Base-by-base conservation (phyloP, 2,329 filamentous ascomycete species). In the Gyromitra esculenta region DNA sequence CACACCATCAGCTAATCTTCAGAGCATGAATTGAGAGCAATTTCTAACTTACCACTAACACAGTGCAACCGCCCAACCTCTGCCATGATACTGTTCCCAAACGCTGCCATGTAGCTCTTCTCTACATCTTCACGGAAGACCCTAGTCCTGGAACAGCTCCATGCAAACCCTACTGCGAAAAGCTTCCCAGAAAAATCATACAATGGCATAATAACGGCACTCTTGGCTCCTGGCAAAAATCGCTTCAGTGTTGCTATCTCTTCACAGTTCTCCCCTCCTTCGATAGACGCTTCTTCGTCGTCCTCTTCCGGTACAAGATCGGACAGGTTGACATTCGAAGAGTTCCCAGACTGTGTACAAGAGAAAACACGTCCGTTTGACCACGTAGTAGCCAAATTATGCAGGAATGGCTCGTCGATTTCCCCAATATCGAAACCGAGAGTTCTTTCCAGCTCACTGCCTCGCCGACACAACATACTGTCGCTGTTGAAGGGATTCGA, bases 21-120 rank as follows among this genome's bases (percentile, higher is more conserved):
- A 50, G 9, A 9, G 35, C 63, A 9, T 15, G 35, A 63, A 60
- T 60, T n/a, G 41, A 59, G 54, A 25, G 18, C 9, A 60, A 31
- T 11, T 25, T n/a, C 13, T 31, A 66, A 71, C 68, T 50, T 76
- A 79, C 77, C 80, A 39, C 85, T 85, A 45, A 86, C 82, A 0
- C 86, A 87, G 74, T 89, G 86, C 60, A 88, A 76, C 1, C 86
- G 84, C 0, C 86, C 85, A 0, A 90, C 83, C 68, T 90, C 88
- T 0, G 87, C 85, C 84, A 89, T 89, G 15, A 88, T 86, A 0
- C 86, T 85, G 68, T 87, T 86, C 0, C 85, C 85, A 76, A 89
- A 89, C 0, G 86, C 86, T 3, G 83, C 82, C 5, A 89, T 82
- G 41, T 87, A 87, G 11, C 84, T 86, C 1, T 89, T 83, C 45